Conservation (phyloP, 2,329 filamentous ascomycete species). For the Venturiaceae sp. region DNA sequence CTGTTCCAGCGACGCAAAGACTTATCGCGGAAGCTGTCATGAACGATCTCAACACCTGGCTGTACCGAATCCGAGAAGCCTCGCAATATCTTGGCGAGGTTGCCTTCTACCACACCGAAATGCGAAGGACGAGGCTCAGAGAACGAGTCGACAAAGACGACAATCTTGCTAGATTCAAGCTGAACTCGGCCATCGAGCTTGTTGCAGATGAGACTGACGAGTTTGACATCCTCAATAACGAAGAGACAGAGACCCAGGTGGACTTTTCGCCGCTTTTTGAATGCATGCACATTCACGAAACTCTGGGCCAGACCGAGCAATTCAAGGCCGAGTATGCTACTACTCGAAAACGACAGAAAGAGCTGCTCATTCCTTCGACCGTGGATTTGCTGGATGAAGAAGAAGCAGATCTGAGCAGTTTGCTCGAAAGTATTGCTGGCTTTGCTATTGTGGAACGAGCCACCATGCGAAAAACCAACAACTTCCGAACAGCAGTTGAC, state of each 20-base stretch:
- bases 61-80: conserved; percentile 88
- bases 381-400: conserved; percentile 75
- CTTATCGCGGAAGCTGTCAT: conserved; percentile 95
- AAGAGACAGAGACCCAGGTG: conserved; percentile 69
- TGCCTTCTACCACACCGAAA: conserved; percentile 90
- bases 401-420: conserved; percentile 73
- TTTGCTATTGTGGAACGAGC: conserved; percentile 95
- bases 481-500: conserved; percentile 72
- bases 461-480: conserved; percentile 78
- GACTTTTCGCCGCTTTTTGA: conserved; percentile 94
- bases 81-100: conserved; percentile 95
- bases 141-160: conserved; percentile 68
- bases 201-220: conserved; percentile 94
- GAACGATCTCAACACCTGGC: conserved; percentile 93
- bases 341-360: conserved; percentile 83
- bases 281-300: conserved; percentile 92
- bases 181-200: conserved; percentile 92
- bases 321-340: conserved; percentile 88
- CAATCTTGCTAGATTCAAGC: conserved; percentile 71
- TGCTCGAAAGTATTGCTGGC: conserved; percentile 87
- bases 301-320: conserved; percentile 81
- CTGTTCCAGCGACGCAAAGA: conserved; percentile 84
- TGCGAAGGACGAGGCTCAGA: conserved; percentile 73
- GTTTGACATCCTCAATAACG: conserved; percentile 90
- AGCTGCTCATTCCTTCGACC: conserved; percentile 68